phyloP scores from a whole-genome alignment of 2,329 filamentous ascomycete genomes.

The Fusarium sp. region DNA sequence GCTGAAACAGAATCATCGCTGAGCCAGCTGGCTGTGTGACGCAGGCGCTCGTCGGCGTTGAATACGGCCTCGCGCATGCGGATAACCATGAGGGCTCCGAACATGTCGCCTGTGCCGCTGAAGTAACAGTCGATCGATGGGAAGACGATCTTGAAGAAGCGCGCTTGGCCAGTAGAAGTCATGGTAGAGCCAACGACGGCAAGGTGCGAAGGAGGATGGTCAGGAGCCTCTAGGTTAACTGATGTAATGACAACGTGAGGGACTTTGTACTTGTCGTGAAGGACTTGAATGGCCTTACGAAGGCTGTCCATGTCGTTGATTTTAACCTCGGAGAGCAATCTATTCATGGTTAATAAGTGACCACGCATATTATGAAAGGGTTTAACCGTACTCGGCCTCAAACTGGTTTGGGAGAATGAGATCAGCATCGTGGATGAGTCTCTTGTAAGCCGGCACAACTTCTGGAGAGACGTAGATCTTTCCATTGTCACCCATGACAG shows the following conservation, averaged over 20 bases:
- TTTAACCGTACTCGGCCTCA: constrained; percentile 82
- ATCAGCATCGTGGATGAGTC: constrained; percentile 82
- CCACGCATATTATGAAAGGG: background rate
- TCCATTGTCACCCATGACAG: constrained; percentile 98
- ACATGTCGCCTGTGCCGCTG: constrained; percentile 98
- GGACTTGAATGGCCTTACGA: constrained; percentile 76
- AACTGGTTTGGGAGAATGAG: constrained; percentile 97
- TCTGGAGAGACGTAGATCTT: constrained; percentile 91
- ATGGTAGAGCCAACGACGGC: constrained; percentile 83
- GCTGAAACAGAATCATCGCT: constrained; percentile 77
- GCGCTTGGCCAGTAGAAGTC: constrained; percentile 70
- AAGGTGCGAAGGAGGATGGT: constrained; percentile 64
- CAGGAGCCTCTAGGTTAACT: constrained; percentile 73
- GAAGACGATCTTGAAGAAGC: constrained; percentile 90
- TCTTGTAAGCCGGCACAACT: constrained; percentile 90
- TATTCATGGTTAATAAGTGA: constrained; percentile 51
- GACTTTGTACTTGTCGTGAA: constrained; percentile 81
- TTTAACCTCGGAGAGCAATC: constrained; percentile 84
- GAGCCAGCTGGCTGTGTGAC: constrained; percentile 74
- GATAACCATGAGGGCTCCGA: constrained; percentile 89
- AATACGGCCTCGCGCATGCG: constrained; percentile 85
- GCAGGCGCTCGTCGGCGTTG: constrained; percentile 58
- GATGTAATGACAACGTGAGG: constrained; percentile 96
- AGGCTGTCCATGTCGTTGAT: constrained; percentile 82
- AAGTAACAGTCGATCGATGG: constrained; percentile 94